Base-by-base conservation (phyloP, 2,329 filamentous ascomycete species). In the Nannizziopsis arthrosporioides region DNA sequence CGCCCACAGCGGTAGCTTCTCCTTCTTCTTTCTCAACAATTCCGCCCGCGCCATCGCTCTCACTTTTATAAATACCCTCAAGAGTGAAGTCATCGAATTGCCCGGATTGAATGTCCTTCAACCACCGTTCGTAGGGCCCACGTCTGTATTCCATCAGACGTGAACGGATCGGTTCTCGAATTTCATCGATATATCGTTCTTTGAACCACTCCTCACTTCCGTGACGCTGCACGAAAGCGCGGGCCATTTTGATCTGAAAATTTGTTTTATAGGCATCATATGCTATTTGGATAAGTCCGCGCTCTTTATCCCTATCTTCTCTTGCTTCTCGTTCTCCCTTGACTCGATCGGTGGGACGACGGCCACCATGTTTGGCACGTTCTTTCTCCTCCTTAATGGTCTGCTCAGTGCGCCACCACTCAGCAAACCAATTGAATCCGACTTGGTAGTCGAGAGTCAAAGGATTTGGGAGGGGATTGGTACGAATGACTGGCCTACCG, bases 171-270 rank as follows among this genome's bases (percentile, higher is more conserved):
- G 77, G 74, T 55, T 89, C 82, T 45, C 85, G 76, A 47, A 90
- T 80, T 56, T 92, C 86, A 1, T 86, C 78, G 27, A 93, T 82
- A 59, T 98, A 98, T 62, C 87, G 82, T 67, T 98, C 92, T 57
- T 83, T 86, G 70, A 98, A 98, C 92, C 92, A 98, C 63, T 98
- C 90, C 64, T 98, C 92, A 38, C 81, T 81, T 63, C 94, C 94
- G 68, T 98, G 92, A 57, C 88, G 84, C 43, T 83, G 79, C 37
- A 98, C 92, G 63, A 98, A 98, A 1, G 78, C 74, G 55, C 88
- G 81, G 0, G 92, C 89, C 83, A 94, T 90, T 55, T 77, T 76
- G 32, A 79, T 69, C 56, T 81, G 78, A 9, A 81, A 68, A 51
- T 80, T 78, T 57, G 77, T 74, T 61, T 82, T 82, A 68, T 82